Evolutionary conservation across 805 yeast genomes (phyloP).

Genomic region (Saccharomyces mikatae): DNA sequence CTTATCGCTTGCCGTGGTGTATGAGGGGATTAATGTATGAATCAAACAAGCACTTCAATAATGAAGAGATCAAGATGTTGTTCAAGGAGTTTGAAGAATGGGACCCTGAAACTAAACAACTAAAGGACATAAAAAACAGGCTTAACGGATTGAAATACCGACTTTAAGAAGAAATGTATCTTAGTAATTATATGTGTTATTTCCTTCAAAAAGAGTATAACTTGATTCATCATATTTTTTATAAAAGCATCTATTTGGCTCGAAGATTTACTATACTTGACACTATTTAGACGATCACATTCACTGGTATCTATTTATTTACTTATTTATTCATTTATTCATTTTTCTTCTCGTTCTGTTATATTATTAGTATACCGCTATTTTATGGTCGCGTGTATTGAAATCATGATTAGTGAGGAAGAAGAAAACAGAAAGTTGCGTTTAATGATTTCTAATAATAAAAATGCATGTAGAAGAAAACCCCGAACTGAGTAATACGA

Average conservation of each 20-base stretch:
- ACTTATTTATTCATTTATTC: not conserved
- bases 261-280: not conserved
- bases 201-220: not conserved
- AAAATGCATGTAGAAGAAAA: not conserved
- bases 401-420: not conserved
- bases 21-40: constrained; percentile 74
- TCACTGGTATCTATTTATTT: not conserved
- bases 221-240: not conserved
- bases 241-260: not conserved
- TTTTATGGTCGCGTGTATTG: not conserved
- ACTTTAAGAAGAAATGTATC: constrained; percentile 9
- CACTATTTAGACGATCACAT: not conserved
- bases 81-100: constrained; percentile 71
- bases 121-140: constrained; percentile 79
- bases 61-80: constrained; percentile 51
- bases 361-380: not conserved
- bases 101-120: constrained; percentile 76
- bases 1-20: constrained; percentile 88
- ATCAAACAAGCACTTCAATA: constrained; percentile 43
- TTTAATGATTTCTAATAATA: not conserved
- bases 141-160: constrained; percentile 44
- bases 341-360: not conserved
- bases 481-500: not conserved
- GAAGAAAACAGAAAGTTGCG: not conserved
- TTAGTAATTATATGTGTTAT: not conserved